Percentiles rank a stretch among this genome's conserved stretches.
These are phyloP conservation scores for Diaporthe sp. DNA, from an alignment of 2,329 filamentous ascomycete genomes.

Conservation along the genomic window DNA sequence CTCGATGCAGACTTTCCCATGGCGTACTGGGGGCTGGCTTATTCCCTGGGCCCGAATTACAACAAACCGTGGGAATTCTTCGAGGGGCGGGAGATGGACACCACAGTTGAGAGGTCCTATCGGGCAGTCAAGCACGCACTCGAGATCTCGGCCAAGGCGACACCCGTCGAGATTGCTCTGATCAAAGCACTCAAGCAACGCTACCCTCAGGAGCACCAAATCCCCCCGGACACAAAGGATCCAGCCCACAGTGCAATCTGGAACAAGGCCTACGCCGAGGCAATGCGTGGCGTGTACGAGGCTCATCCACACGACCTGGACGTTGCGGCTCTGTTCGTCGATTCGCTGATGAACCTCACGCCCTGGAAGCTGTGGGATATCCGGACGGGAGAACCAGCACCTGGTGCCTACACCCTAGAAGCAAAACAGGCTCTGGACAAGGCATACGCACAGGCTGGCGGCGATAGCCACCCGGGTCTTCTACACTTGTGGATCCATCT, in stretches of 20 bases:
- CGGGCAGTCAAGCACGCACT: slow-evolving; percentile 48
- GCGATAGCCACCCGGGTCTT: slow-evolving; percentile 69
- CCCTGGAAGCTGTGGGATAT: slow-evolving; percentile 62
- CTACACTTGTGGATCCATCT: slow-evolving; percentile 69
- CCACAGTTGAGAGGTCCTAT: slow-evolving; percentile 57
- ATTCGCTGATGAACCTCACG: slow-evolving; percentile 63
- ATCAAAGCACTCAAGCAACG: slow-evolving; percentile 72
- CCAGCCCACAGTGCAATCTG: slow-evolving; percentile 55
- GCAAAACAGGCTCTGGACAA: slow-evolving; percentile 70
- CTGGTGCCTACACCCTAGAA: slow-evolving; percentile 69
- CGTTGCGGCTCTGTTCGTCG: slow-evolving; percentile 61
- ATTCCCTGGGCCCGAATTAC: slow-evolving; percentile 80
- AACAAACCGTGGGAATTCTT: slow-evolving; percentile 84
- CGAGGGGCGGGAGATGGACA: slow-evolving; percentile 69
- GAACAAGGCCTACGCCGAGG: slow-evolving; percentile 72
- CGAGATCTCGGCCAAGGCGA: slow-evolving; percentile 48
- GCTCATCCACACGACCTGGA: slow-evolving; percentile 52
- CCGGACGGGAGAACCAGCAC: slow-evolving; percentile 58
- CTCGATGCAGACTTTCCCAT: slow-evolving; percentile 70
- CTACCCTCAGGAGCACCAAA: slow-evolving; percentile 61
- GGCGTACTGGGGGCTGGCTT: slow-evolving; percentile 80
- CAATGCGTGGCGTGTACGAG: slow-evolving; percentile 57
- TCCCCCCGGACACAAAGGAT: slow-evolving; percentile 59
- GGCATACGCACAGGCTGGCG: slow-evolving; percentile 65
- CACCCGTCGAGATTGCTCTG: slow-evolving; percentile 72